Conservation (phyloP, 1,284 basidiomycete species). For the Melampsora americana region DNA sequence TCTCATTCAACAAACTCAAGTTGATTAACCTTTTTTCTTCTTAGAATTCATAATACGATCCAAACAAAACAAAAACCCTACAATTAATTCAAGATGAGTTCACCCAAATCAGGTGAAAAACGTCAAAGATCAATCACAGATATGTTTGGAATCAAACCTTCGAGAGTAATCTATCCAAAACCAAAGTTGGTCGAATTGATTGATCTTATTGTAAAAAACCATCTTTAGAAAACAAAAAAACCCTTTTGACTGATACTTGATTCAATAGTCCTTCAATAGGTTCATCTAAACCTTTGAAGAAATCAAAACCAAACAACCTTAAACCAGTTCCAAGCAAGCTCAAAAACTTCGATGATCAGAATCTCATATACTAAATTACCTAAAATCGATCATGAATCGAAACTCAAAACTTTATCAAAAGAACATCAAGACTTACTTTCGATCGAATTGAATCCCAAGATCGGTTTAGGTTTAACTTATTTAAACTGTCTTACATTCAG, state of each 20-base stretch:
- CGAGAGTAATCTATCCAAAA: background rate
- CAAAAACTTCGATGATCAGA: slow-evolving; percentile 2
- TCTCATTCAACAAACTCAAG: too few species aligned
- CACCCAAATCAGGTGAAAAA: slow-evolving; percentile 25
- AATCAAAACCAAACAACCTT: too few species aligned
- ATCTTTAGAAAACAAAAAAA: too few species aligned
- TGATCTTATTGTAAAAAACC: too few species aligned
- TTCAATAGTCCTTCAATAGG: too few species aligned
- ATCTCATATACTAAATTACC: slow-evolving; percentile 17
- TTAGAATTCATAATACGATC: too few species aligned
- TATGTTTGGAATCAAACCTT: slow-evolving; percentile 37
- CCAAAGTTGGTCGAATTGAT: too few species aligned
- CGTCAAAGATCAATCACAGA: slow-evolving; percentile 38
- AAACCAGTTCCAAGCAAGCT: background rate
- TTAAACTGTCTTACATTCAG: slow-evolving; percentile 11
- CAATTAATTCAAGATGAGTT: background rate
- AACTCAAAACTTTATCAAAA: background rate
- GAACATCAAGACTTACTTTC: slow-evolving; percentile 24
- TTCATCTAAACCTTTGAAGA: too few species aligned
- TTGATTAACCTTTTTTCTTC: too few species aligned
- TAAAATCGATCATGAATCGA: slow-evolving; percentile 6
- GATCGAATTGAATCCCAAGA: slow-evolving; percentile 28
- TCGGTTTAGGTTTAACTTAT: slow-evolving; percentile 26
- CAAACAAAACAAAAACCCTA: too few species aligned
- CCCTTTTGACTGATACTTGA: too few species aligned